These are phyloP conservation scores for Erythrobasidium yunnanense DNA, from an alignment of 768 basidiomycete species.

Conservation along the genomic window DNA sequence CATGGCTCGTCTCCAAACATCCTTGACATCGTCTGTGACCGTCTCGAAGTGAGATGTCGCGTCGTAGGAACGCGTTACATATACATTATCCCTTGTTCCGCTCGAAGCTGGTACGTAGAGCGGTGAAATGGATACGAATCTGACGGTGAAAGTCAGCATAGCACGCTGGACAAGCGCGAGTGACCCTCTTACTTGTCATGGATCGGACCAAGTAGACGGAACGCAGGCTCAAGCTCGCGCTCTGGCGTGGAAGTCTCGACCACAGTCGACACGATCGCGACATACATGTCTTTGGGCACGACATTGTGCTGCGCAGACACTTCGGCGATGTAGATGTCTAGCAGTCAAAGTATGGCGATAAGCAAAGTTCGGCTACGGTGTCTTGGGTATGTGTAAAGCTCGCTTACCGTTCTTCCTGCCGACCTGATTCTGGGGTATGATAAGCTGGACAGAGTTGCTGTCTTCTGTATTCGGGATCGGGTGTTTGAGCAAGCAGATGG, in stretches of 20 bases:
- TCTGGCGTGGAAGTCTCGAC: slow-evolving; percentile 91
- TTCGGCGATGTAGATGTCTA: slow-evolving; percentile 97
- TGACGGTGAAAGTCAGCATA: slow-evolving; percentile 39
- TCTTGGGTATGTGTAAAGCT: not conserved
- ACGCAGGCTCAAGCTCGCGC: slow-evolving; percentile 79
- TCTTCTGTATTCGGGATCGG: slow-evolving; percentile 96
- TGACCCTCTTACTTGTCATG: slow-evolving; percentile 69
- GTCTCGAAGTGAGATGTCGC: slow-evolving; percentile 94
- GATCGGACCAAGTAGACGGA: slow-evolving; percentile 80
- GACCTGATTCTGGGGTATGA: slow-evolving; percentile 98
- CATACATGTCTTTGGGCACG: slow-evolving; percentile 84
- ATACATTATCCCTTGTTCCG: slow-evolving; percentile 78
- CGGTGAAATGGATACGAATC: slow-evolving; percentile 80
- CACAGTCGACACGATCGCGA: slow-evolving; percentile 96
- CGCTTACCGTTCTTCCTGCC: slow-evolving; percentile 71
- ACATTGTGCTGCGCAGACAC: slow-evolving; percentile 96
- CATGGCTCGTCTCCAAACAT: slow-evolving; percentile 82
- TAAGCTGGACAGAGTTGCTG: slow-evolving; percentile 87
- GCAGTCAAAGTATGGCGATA: not conserved
- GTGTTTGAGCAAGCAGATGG: slow-evolving; percentile 95
- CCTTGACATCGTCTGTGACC: slow-evolving; percentile 90
- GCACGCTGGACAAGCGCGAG: not conserved
- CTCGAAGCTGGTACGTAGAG: slow-evolving; percentile 76
- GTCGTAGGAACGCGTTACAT: slow-evolving; percentile 94
- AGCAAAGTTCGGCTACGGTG: not conserved